Base-by-base conservation (phyloP, 306 rosid genomes). In the Dryas drummondii region DNA sequence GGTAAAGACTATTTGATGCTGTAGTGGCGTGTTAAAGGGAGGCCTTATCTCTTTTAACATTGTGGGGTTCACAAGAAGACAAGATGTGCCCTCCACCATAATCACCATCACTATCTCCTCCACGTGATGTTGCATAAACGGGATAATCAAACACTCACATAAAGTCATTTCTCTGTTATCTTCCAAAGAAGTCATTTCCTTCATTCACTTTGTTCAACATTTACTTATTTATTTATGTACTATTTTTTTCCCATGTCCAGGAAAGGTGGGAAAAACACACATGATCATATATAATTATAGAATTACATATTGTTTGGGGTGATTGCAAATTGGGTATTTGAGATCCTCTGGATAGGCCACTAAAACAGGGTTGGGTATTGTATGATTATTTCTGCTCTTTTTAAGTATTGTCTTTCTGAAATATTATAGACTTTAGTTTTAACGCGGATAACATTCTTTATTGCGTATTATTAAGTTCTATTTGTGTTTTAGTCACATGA, bases 101-200 rank as follows among this genome's bases (percentile, higher is more conserved):
- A 9, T 47, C 37, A 47, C 7, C 17, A n/a, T 72, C 67, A 26
- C 37, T 59, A 47, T 65, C 70, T 37, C 53, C 9, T 59, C 37
- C 75, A 73, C 84, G 85, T 78, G 86, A 80, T 62, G 73, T 68
- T 15, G 44, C 84, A 7, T 64, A 63, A 74, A 77, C 72, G 71
- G 79, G 26, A 81, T 51, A 79, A 68, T 66, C 71, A 47, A 65
- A 16, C 75, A 27, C 69, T 78, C 71, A 60, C 60, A 53, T 67
- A 77, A 82, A 57, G 81, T 75, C 80, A 72, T 69, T 56, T 75
- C 41, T 75, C 32, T 77, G 75, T 22, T 22, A 22, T 22, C 22
- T 22, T 22, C 22, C 22, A 22, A 22, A 22, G 0, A 82, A 57
- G 81, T 75, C 80, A 72, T 69, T 56, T 75, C 41, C 72, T 27